Evolutionary conservation across 2,329 filamentous ascomycete species (phyloP), one percentile per base, ranked within the genome.

Genomic region (Purpureocillium takamizusanense): DNA sequence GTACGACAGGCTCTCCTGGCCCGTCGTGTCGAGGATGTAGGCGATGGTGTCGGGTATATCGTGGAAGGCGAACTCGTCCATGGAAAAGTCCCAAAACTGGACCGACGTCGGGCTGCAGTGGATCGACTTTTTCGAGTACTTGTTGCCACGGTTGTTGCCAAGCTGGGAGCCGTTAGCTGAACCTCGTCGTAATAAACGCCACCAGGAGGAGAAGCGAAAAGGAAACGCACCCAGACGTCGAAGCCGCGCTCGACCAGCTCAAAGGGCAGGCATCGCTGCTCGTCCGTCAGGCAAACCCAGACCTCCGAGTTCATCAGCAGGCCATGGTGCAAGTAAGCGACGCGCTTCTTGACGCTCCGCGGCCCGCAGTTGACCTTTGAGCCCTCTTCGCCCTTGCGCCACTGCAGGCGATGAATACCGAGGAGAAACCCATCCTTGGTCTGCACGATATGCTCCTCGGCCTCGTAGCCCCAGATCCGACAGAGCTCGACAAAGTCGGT

Each of bases 231-330:
- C 86, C 92, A 98, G 47, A 97, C 90, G 66, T 98, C 92, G 52
- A 94, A 98, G 3, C 92, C 92, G 52, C 77, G 76, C 53, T 95
- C 87, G 0, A 94, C 87, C 32, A 98, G 69, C 48, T 84, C 76
- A 56, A 98, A 97, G 0, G 92, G 87, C 30, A 98, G 68, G 49
- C 84, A 90, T 49, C 89, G 76, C 59, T 94, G 76, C 49, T 82
- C 80, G 48, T 95, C 86, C 0, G 90, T 94, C 55, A 90, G 66
- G 55, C 87, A 94, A 8, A 97, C 86, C 92, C 92, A 98, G 27
- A 98, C 90, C 61, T 98, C 92, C 51, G 88, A 95, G 62, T 95
- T 97, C 92, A 98, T 98, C 55, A 98, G 75, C 41, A 98, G 72
- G 8, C 90, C 92, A 61, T 98, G 92, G 55, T 98, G 92, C 46